Evolutionary conservation across 306 rosid species (phyloP).

Genomic region (Comarum palustre): DNA sequence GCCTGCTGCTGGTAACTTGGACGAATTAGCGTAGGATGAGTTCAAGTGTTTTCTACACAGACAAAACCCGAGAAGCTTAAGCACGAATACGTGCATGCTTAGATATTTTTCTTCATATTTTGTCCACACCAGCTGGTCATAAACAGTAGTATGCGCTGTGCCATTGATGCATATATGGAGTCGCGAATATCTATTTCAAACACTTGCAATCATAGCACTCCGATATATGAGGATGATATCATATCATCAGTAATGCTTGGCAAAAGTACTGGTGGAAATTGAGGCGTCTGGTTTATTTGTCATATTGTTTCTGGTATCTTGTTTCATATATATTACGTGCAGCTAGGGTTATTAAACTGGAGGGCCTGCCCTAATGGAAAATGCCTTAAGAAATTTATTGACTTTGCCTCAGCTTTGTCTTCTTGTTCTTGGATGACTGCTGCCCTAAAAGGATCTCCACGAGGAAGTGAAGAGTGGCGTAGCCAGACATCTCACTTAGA

Average conservation of each 20-base stretch:
- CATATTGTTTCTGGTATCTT: not conserved
- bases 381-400: not conserved
- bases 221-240: conserved; percentile 4
- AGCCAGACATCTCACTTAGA: no score
- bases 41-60: no score
- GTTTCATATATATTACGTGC: no score
- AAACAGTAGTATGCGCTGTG: not conserved
- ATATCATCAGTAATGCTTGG: not conserved
- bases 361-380: not conserved
- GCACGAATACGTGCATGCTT: no score
- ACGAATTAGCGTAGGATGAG: no score
- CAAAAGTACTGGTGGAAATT: not conserved
- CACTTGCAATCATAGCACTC: not conserved
- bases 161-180: not conserved
- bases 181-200: not conserved
- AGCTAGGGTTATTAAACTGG: not conserved
- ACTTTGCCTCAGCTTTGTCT: not conserved
- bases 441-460: conserved; percentile 13
- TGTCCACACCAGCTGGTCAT: no score
- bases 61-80: no score
- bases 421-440: not conserved
- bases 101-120: no score
- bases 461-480: not conserved
- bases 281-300: not conserved
- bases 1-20: no score